These are phyloP conservation scores for Furcasterigmium furcatum DNA, from an alignment of 2,329 filamentous ascomycete genomes.

Conservation along the genomic window DNA sequence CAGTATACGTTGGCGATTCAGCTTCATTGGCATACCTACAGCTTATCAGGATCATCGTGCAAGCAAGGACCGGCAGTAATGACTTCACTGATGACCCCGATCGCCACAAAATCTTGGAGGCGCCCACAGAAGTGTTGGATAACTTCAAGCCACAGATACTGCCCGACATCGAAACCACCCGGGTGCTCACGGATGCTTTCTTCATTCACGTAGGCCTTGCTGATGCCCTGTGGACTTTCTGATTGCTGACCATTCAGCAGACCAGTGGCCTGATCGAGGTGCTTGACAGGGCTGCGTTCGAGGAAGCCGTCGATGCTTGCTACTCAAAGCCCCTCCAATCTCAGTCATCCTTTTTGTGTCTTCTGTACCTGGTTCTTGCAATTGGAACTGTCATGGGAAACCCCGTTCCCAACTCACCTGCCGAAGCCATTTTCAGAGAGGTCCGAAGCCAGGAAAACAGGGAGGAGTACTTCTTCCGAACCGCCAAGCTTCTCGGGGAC, in stretches of 20 bases:
- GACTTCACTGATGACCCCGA: constrained; percentile 55
- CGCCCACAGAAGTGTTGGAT: constrained; percentile 42
- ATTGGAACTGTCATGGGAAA: constrained; percentile 59
- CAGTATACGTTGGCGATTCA: constrained; percentile 62
- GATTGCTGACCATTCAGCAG: constrained; percentile 23
- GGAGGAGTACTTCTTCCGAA: constrained; percentile 61
- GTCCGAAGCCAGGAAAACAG: constrained; percentile 45
- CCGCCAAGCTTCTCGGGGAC: constrained; percentile 50
- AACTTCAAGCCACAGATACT: constrained; percentile 47
- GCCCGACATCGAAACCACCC: constrained; percentile 51
- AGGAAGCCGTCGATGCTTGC: constrained; percentile 45
- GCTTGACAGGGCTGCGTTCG: constrained; percentile 49
- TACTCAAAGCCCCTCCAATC: constrained; percentile 50
- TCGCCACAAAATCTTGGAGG: constrained; percentile 55
- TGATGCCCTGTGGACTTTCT: background rate
- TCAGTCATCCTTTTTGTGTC: constrained; percentile 50
- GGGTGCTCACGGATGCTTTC: constrained; percentile 54
- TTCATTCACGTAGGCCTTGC: constrained; percentile 52
- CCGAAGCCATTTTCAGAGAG: constrained; percentile 47
- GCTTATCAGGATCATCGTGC: constrained; percentile 57
- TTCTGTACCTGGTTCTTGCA: constrained; percentile 60
- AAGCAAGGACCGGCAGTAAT: constrained; percentile 49
- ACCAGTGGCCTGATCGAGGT: constrained; percentile 60
- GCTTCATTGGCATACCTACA: constrained; percentile 60
- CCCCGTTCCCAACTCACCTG: constrained; percentile 43